Evolutionary conservation across 2,329 filamentous ascomycete species (phyloP).

Genomic region (Apiospora sp.): DNA sequence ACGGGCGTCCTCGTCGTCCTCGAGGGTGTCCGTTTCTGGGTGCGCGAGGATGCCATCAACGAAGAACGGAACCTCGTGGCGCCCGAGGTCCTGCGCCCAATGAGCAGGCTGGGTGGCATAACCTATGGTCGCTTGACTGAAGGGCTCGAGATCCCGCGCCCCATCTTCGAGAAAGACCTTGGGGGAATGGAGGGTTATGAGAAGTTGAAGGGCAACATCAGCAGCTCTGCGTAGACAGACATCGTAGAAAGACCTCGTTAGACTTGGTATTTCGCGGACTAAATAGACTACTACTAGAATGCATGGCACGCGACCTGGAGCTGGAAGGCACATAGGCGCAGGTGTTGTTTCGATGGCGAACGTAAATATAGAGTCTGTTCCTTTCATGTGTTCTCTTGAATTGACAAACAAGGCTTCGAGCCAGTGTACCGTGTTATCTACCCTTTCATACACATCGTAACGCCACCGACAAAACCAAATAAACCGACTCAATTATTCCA

Average conservation of each 20-base stretch:
- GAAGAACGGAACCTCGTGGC: constrained; percentile 78
- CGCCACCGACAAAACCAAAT: constrained; percentile 5
- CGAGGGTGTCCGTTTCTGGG: constrained; percentile 90
- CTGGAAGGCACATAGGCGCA: background rate
- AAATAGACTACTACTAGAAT: background rate
- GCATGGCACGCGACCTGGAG: background rate
- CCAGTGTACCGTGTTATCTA: constrained; percentile 20
- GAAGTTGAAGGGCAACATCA: constrained; percentile 53
- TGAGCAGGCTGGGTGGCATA: constrained; percentile 85
- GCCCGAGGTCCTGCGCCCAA: constrained; percentile 76
- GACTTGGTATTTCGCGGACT: background rate
- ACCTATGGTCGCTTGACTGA: constrained; percentile 78
- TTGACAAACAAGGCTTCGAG: constrained; percentile 10
- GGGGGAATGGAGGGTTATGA: constrained; percentile 62
- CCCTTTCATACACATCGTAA: constrained; percentile 15
- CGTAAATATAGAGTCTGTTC: background rate
- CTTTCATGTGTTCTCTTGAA: constrained; percentile 16
- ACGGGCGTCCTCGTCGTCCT: constrained; percentile 78
- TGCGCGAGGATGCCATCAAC: constrained; percentile 85
- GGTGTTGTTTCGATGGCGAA: background rate
- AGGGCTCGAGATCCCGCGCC: constrained; percentile 74
- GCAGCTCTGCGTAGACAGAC: background rate
- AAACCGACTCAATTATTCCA: constrained; percentile 17
- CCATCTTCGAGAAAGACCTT: constrained; percentile 61
- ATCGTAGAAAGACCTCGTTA: background rate